A percentile compares a stretch with the other conserved stretches of the same genome.
Evolutionary conservation across 2,329 filamentous ascomycete genomes (phyloP).

Genomic region (Chrysoporthe austroafricana): DNA sequence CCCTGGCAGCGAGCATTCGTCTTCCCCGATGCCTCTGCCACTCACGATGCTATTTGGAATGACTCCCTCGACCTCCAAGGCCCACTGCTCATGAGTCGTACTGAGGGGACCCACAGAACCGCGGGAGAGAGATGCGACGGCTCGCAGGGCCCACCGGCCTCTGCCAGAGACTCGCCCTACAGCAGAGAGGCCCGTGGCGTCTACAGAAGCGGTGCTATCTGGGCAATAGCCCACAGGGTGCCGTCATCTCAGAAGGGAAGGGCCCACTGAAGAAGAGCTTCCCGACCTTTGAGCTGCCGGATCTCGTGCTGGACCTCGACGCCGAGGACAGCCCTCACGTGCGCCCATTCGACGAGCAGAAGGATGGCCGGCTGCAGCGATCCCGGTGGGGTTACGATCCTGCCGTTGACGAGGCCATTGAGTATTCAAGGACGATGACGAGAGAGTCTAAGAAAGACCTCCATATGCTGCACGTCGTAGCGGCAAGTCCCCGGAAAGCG

Average conservation of each 20-base stretch:
- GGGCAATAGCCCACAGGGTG: not conserved
- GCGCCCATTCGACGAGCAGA: slow-evolving; percentile 43
- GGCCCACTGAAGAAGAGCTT: not conserved
- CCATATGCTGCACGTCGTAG: slow-evolving; percentile 15
- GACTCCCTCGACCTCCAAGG: not conserved
- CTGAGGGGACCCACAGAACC: slow-evolving; percentile 5
- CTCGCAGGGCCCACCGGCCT: slow-evolving; percentile 14
- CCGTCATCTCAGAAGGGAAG: not conserved
- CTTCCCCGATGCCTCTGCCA: not conserved
- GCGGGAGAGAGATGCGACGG: slow-evolving; percentile 14
- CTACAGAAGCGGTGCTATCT: slow-evolving; percentile 16
- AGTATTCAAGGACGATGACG: slow-evolving; percentile 39
- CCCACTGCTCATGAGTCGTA: slow-evolving; percentile 17
- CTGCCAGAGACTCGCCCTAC: slow-evolving; percentile 3
- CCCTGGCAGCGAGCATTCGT: not conserved
- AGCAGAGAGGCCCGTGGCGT: not conserved
- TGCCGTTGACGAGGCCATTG: slow-evolving; percentile 31
- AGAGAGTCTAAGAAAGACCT: slow-evolving; percentile 27
- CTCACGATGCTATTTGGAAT: not conserved
- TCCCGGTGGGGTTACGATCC: slow-evolving; percentile 37
- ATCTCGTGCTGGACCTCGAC: slow-evolving; percentile 56
- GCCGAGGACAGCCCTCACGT: slow-evolving; percentile 49
- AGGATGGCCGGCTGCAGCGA: slow-evolving; percentile 40
- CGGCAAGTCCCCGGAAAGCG: slow-evolving; percentile 1
- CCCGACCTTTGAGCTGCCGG: slow-evolving; percentile 43